Percentiles rank a stretch among this genome's conserved stretches.
Conservation (phyloP, 345 rosid species). For the Citrus inodora region DNA sequence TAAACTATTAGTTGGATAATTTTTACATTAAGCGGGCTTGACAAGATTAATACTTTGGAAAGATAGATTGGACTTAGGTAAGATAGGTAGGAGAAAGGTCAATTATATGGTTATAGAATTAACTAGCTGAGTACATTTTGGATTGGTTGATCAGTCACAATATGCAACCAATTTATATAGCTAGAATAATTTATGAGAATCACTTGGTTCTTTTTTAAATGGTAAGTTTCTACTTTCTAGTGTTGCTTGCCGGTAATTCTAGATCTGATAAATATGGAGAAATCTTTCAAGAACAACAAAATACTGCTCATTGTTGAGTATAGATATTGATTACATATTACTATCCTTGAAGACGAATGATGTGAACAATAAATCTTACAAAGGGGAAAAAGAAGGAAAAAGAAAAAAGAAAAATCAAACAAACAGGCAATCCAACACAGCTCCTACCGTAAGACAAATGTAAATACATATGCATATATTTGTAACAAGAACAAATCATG, state of each 20-base stretch:
- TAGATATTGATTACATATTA: not conserved
- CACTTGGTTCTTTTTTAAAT: not conserved
- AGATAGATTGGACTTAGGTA: too few relatives aligned
- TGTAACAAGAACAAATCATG: not conserved
- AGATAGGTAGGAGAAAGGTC: not conserved
- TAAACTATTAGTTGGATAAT: too few relatives aligned
- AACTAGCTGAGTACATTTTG: not conserved
- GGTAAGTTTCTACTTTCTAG: not conserved
- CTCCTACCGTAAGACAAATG: not conserved
- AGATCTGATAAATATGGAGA: too few relatives aligned
- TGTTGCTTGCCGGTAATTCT: too few relatives aligned
- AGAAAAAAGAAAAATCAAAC: not conserved
- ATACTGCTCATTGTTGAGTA: too few relatives aligned
- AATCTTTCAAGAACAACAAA: too few relatives aligned
- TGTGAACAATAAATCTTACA: not conserved
- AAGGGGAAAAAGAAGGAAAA: not conserved
- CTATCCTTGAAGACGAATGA: not conserved
- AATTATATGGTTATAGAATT: not conserved
- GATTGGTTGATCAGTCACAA: not conserved
- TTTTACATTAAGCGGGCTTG: not conserved
- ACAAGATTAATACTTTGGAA: not conserved
- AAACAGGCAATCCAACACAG: not conserved
- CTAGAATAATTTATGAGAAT: not conserved
- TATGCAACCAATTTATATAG: not conserved
- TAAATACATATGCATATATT: too few relatives aligned